Evolutionary conservation across 2,329 filamentous ascomycete genomes (phyloP).

Genomic region (Talaromyces sp.): DNA sequence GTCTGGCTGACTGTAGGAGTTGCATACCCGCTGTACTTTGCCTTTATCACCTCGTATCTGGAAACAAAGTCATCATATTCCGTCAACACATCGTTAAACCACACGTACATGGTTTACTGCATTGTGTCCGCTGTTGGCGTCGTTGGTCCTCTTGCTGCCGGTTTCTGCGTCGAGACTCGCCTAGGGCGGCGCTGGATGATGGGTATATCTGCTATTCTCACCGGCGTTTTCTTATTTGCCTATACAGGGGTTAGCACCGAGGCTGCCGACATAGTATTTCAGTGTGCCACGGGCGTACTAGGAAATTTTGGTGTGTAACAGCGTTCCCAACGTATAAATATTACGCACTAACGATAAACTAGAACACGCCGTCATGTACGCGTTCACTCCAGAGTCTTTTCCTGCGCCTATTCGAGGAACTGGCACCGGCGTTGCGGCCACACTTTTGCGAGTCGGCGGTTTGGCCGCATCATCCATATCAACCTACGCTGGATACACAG

Average conservation of each 20-base stretch:
- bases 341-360: conserved; percentile 20
- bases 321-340: not conserved
- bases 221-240: conserved; percentile 44
- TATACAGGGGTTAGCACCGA: conserved; percentile 39
- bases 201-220: conserved; percentile 39
- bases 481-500: conserved; percentile 38
- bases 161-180: conserved; percentile 37
- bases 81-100: conserved; percentile 26
- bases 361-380: conserved; percentile 19
- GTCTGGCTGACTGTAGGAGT: conserved; percentile 45
- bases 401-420: conserved; percentile 23
- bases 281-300: conserved; percentile 42
- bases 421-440: conserved; percentile 30
- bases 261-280: conserved; percentile 27
- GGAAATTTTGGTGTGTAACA: not conserved
- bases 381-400: conserved; percentile 1
- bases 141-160: conserved; percentile 37
- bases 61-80: conserved; percentile 34
- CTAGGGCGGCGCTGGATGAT: conserved; percentile 43
- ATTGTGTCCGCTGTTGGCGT: not conserved
- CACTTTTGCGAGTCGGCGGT: conserved; percentile 11
- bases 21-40: conserved; percentile 44
- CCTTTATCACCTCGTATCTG: conserved; percentile 44
- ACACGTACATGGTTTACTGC: not conserved
- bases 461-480: conserved; percentile 40